Evolutionary conservation across 495 filamentous ascomycete species (phyloP).

Genomic region (Aspergillus hancockii): DNA sequence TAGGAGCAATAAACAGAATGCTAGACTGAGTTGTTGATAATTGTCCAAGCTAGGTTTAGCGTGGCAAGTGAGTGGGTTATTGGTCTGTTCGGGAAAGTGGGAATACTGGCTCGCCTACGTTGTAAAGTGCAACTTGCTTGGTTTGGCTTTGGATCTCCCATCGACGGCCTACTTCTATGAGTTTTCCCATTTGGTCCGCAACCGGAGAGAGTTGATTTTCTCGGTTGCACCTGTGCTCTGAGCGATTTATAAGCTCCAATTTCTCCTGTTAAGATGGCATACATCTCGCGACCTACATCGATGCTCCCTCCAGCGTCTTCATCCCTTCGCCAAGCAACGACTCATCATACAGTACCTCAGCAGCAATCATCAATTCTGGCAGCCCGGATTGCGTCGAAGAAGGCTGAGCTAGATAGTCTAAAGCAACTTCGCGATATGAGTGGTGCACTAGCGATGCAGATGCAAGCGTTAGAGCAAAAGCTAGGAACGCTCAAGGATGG

Average conservation of each 20-base stretch:
- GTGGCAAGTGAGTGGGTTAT: background rate
- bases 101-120: no score
- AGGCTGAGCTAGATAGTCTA: constrained; percentile 86
- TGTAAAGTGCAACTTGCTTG: no score
- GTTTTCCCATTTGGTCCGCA: background rate
- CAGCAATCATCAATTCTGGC: constrained; percentile 81
- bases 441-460: constrained; percentile 80
- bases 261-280: constrained; percentile 50
- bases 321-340: constrained; percentile 39
- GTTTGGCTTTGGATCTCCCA: no score
- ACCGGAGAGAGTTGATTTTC: no score
- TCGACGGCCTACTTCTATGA: no score
- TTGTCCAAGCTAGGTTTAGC: constrained; percentile 40
- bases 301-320: constrained; percentile 36
- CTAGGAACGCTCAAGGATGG: constrained; percentile 85
- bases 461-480: constrained; percentile 89
- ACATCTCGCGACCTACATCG: constrained; percentile 51
- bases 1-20: background rate
- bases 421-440: constrained; percentile 87
- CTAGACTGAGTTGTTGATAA: constrained; percentile 38
- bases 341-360: constrained; percentile 38
- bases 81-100: constrained; percentile 15
- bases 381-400: constrained; percentile 89
- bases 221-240: no score
- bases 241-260: no score